phyloP scores from a whole-genome alignment of 2,329 filamentous ascomycete genomes.

The Venturia effusa region DNA sequence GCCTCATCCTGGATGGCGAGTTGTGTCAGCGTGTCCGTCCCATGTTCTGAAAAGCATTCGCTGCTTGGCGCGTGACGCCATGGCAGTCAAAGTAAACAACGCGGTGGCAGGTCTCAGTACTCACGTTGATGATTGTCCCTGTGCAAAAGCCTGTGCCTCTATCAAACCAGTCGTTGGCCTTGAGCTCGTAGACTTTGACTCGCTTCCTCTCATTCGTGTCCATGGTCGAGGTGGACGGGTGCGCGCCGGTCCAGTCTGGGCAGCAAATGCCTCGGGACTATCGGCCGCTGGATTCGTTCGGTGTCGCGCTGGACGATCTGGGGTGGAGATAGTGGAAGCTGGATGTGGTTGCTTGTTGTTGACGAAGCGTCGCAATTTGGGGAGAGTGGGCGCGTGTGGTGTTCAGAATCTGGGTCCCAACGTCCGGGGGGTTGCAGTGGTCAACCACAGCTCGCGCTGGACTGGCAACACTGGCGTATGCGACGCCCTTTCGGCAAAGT shows the following conservation, averaged over 20 bases:
- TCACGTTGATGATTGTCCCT: conserved; percentile 62
- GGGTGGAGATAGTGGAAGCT: not conserved
- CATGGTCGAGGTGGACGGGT: not conserved
- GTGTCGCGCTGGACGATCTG: not conserved
- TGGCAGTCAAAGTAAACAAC: not conserved
- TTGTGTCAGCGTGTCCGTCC: conserved; percentile 31
- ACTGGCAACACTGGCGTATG: not conserved
- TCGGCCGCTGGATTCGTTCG: not conserved
- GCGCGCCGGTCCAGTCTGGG: not conserved
- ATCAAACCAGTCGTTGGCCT: conserved; percentile 57
- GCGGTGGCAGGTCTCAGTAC: conserved; percentile 21
- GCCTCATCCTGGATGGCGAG: conserved; percentile 63
- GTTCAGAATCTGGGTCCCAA: not conserved
- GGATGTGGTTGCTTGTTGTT: not conserved
- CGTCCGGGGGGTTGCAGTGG: not conserved
- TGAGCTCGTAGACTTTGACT: conserved; percentile 10
- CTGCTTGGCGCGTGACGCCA: conserved; percentile 11
- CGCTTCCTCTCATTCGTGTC: not conserved
- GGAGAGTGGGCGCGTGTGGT: not conserved
- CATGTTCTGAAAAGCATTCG: conserved; percentile 1
- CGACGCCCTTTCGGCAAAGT: not conserved
- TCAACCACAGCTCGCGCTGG: not conserved
- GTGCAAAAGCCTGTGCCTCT: conserved; percentile 92
- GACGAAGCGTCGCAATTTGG: conserved; percentile 12
- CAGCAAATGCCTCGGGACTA: not conserved